phyloP scores from a whole-genome alignment of 225 moss, liverwort and hornwort genomes.

The Rhytidiadelphus loreus region DNA sequence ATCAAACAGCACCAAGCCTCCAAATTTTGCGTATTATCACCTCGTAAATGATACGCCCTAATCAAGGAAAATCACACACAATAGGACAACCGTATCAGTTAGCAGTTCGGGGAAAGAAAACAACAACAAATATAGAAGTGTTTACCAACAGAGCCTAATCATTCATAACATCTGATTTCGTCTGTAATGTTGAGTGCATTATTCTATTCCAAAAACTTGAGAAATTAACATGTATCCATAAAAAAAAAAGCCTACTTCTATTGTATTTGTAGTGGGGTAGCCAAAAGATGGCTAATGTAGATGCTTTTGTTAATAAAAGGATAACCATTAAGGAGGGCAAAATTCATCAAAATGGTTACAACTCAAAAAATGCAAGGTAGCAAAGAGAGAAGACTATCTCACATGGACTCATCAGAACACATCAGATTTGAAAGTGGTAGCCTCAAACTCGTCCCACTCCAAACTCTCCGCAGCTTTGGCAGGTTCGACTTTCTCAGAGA shows the following conservation, averaged over 20 bases:
- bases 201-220: not conserved
- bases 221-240: not conserved
- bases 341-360: not conserved
- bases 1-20: not conserved
- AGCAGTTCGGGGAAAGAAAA: not conserved
- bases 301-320: not conserved
- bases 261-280: not conserved
- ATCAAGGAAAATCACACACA: not conserved
- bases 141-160: not conserved
- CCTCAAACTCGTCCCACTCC: constrained; percentile 46
- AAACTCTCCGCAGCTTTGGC: constrained; percentile 11
- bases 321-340: not conserved
- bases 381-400: not conserved
- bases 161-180: not conserved
- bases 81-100: not conserved
- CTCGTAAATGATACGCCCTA: not conserved
- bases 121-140: not conserved
- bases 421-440: constrained; percentile 18
- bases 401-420: constrained; percentile 14
- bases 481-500: not conserved
- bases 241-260: not conserved
- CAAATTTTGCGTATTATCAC: not conserved
- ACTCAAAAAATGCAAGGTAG: not conserved
- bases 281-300: not conserved
- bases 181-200: not conserved